Evolutionary conservation across 169 alveolate genomes (phyloP).

Genomic region (Eimeria maxima): DNA sequence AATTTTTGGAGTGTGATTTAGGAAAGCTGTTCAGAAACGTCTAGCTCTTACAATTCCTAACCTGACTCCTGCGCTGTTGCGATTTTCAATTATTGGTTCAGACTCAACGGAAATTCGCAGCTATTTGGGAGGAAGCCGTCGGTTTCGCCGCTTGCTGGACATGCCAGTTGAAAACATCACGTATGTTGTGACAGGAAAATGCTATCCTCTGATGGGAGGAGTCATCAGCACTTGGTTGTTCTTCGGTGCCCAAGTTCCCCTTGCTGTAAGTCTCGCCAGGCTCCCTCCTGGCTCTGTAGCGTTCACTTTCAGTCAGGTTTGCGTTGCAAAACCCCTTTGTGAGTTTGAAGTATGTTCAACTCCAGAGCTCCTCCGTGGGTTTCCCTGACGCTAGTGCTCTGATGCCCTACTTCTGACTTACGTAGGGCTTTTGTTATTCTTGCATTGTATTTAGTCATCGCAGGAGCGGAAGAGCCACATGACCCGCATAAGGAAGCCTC

Average conservation of each 20-base stretch:
- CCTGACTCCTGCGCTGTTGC: not conserved
- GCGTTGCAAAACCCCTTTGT: not conserved
- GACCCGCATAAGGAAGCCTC: constrained; percentile 70
- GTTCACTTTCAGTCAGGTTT: not conserved
- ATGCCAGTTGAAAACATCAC: constrained; percentile 82
- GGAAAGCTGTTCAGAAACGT: too few species aligned
- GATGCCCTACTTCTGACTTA: not conserved
- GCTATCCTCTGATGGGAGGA: constrained; percentile 88
- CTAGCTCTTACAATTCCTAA: too few species aligned
- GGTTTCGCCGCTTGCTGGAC: constrained; percentile 80
- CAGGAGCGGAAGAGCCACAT: constrained; percentile 79
- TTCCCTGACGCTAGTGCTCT: not conserved
- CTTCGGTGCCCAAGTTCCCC: constrained; percentile 86
- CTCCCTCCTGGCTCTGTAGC: not conserved
- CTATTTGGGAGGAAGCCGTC: constrained; percentile 79
- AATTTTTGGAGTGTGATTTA: not conserved
- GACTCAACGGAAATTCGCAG: constrained; percentile 80
- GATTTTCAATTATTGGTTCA: not conserved
- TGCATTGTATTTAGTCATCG: constrained; percentile 6
- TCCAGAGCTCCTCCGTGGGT: not conserved
- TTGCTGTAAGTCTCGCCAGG: constrained; percentile 66
- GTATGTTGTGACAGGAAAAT: constrained; percentile 82
- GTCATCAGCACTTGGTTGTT: constrained; percentile 87
- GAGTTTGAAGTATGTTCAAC: not conserved
- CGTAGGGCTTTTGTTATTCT: not conserved